These are phyloP conservation scores for Mortierella sp. DNA, from an alignment of 371 early-diverging fungal species.

Conservation along the genomic window DNA sequence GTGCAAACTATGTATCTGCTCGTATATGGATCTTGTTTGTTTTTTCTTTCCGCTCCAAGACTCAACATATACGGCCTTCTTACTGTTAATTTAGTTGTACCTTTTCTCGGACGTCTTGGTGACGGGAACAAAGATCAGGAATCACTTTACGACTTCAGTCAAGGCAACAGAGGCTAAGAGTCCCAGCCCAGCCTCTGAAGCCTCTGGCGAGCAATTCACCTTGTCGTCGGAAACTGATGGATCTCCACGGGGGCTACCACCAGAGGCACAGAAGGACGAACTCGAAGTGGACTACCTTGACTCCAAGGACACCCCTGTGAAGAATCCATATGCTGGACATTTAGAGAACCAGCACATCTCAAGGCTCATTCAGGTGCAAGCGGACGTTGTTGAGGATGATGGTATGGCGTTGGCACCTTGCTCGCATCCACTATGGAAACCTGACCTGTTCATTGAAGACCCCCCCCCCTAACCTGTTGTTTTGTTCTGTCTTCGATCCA, in stretches of 20 bases:
- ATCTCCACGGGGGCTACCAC: not conserved
- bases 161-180: not conserved
- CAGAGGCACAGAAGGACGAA: not conserved
- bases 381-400: constrained; percentile 34
- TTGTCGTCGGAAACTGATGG: not conserved
- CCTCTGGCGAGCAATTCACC: not conserved
- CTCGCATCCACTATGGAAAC: too few relatives aligned
- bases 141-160: not conserved
- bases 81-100: constrained; percentile 19
- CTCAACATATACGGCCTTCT: not conserved
- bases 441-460: too few relatives aligned
- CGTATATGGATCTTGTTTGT: too few relatives aligned
- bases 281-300: too few relatives aligned
- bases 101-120: constrained; percentile 48
- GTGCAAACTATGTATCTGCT: not conserved
- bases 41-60: too few relatives aligned
- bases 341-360: constrained; percentile 40
- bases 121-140: constrained; percentile 40
- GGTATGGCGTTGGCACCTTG: constrained; percentile 12
- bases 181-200: not conserved
- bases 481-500: not conserved
- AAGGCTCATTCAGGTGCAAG: constrained; percentile 41
- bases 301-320: not conserved
- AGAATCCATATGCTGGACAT: constrained; percentile 51
- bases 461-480: not conserved